These are phyloP conservation scores for Rhodotorula graminis DNA, from an alignment of 768 basidiomycete genomes.

Conservation along the genomic window DNA sequence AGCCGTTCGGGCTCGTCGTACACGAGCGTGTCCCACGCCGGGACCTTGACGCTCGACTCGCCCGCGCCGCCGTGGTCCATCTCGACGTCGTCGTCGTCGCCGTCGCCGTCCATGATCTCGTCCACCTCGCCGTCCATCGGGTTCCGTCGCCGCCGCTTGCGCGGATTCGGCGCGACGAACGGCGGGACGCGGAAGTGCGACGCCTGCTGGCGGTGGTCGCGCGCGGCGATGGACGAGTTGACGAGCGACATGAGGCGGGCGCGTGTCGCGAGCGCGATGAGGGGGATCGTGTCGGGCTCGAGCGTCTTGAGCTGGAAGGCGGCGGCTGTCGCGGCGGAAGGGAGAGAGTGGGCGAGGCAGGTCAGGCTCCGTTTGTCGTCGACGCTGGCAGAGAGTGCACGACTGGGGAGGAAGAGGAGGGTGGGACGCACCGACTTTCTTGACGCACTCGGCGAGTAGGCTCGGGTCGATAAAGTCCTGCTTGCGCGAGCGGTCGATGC, in stretches of 20 bases:
- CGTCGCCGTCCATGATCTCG: slow-evolving; percentile 57
- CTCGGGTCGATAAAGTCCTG: slow-evolving; percentile 70
- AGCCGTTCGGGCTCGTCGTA: slow-evolving; percentile 76
- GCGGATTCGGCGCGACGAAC: slow-evolving; percentile 52
- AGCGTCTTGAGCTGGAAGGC: slow-evolving; percentile 32
- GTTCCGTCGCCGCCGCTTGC: slow-evolving; percentile 48
- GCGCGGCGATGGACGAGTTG: slow-evolving; percentile 29
- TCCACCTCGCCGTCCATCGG: slow-evolving; percentile 55
- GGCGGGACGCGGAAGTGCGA: slow-evolving; percentile 47
- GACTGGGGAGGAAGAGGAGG: background rate
- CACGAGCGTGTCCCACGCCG: slow-evolving; percentile 78
- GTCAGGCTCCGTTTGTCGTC: too few species aligned
- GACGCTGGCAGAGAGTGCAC: background rate
- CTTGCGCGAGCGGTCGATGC: slow-evolving; percentile 73
- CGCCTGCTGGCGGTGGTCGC: slow-evolving; percentile 51
- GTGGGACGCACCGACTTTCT: slow-evolving; percentile 51
- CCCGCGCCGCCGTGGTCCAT: slow-evolving; percentile 45
- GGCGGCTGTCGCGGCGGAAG: slow-evolving; percentile 19
- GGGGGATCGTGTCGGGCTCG: slow-evolving; percentile 48
- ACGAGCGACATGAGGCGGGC: slow-evolving; percentile 52
- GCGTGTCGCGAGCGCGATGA: slow-evolving; percentile 38
- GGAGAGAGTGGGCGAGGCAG: too few species aligned
- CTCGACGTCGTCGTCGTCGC: slow-evolving; percentile 62
- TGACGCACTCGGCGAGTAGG: slow-evolving; percentile 64
- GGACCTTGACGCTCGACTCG: slow-evolving; percentile 46